Conservation (phyloP, 805 yeast genomes). For the Aciculoconidium aculeatum region DNA sequence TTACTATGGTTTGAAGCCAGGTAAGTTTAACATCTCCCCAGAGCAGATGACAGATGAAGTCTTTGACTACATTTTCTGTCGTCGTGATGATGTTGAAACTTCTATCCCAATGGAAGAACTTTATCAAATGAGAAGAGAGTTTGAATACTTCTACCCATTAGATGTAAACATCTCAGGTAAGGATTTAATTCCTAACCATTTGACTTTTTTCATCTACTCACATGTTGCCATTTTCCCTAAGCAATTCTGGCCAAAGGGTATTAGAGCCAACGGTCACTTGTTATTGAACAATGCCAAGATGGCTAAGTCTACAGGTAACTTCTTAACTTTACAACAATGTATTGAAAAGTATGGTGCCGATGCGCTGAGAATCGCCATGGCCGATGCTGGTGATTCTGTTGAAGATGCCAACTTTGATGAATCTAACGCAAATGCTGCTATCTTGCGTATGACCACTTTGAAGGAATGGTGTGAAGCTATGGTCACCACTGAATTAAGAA, state of each 20-base stretch:
- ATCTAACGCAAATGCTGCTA: conserved; percentile 93
- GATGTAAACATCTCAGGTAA: conserved; percentile 92
- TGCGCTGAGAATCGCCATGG: conserved; percentile 93
- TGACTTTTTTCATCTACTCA: conserved; percentile 90
- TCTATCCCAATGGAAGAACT: conserved; percentile 65
- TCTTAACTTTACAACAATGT: conserved; percentile 81
- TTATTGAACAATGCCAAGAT: conserved; percentile 93
- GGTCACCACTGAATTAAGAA: conserved; percentile 45
- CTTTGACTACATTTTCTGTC: conserved; percentile 82
- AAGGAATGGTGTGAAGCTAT: conserved; percentile 94
- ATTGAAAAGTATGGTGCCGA: conserved; percentile 93
- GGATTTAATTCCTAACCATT: conserved; percentile 94
- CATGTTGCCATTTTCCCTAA: conserved; percentile 92
- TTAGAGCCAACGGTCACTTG: conserved; percentile 93
- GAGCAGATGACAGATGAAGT: conserved; percentile 90
- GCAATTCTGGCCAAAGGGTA: conserved; percentile 88
- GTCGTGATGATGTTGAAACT: conserved; percentile 51
- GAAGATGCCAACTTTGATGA: conserved; percentile 99
- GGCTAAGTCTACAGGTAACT: conserved; percentile 98
- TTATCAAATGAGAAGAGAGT: conserved; percentile 79
- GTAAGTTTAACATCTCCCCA: conserved; percentile 68
- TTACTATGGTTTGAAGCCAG: conserved; percentile 70
- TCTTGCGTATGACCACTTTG: conserved; percentile 82
- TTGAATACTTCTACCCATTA: conserved; percentile 93
- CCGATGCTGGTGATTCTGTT: conserved; percentile 96